Base-by-base conservation (phyloP, 2,329 filamentous ascomycete genomes). In the Diplodia corticola region DNA sequence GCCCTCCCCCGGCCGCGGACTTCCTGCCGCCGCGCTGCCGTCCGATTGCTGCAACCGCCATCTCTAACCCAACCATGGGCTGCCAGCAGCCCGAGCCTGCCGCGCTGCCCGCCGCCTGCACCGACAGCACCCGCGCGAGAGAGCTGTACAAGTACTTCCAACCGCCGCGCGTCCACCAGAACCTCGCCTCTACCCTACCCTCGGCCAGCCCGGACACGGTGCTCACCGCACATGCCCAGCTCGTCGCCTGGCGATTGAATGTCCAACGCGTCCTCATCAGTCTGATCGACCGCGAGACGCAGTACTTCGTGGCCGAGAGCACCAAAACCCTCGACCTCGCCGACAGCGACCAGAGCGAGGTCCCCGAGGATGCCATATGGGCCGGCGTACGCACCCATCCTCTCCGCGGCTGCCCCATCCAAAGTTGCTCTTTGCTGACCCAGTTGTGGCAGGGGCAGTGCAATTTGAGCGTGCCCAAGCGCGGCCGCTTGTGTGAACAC, bases 271-370 rank as follows among this genome's bases (percentile, higher is more conserved):
- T 72, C 28, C 74, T 80, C 69, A 72, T 80, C 63, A 81, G 78
- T 67, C 75, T 85, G 12, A 80, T 85, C 64, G 83, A 84, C 68
- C 76, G 78, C 24, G 76, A 81, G 9, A 77, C 74, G 24, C 82
- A 84, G 68, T 84, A 82, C 66, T 80, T 84, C 30, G 72, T 85
- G 17, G 81, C 82, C n/a, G 83, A 85, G 70, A 79, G 81, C 17
- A 83, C 82, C 3, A 77, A 76, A 66, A 79, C 77, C 0, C 69
- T 79, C 6, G 75, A 75, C 60, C 71, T 83, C 10, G 75, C 76
- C 30, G 70, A 81, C 33, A 71, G 71, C 28, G 67, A 69, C 4
- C 67, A 73, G 3, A 74, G 73, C 48, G 77, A 80, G 10, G 68
- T 75, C 2, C 60, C 54, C 20, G 59, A 73, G 67, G 68, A 77